Conservation (phyloP, 768 basidiomycete genomes). For the Collybia sordida region DNA sequence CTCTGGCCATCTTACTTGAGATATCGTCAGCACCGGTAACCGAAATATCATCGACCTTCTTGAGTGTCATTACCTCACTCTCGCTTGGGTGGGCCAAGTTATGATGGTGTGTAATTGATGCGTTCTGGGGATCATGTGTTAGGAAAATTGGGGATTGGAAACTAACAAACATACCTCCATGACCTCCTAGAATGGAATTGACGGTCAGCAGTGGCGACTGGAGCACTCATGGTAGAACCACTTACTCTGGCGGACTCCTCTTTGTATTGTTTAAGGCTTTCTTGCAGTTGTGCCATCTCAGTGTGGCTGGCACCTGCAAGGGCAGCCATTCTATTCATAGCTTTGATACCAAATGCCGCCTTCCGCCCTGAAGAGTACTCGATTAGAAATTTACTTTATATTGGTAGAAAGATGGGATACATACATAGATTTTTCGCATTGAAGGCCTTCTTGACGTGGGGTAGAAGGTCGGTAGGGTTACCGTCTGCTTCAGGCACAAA, state of each 20-base stretch:
- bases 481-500: constrained; percentile 64
- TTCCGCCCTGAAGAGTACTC: constrained; percentile 65
- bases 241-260: constrained; percentile 69
- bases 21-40: constrained; percentile 22
- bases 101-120: constrained; percentile 50
- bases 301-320: constrained; percentile 43
- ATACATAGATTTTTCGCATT: constrained; percentile 84
- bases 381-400: constrained; percentile 7
- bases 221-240: not conserved
- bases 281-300: constrained; percentile 50
- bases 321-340: constrained; percentile 76
- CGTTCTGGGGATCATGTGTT: constrained; percentile 26
- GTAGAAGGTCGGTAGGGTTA: constrained; percentile 80
- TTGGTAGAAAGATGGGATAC: constrained; percentile 25
- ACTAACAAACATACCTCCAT: constrained; percentile 22
- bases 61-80: constrained; percentile 7
- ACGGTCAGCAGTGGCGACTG: not conserved
- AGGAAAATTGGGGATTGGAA: not conserved
- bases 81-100: constrained; percentile 21
- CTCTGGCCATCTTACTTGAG: constrained; percentile 26
- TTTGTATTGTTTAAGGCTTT: constrained; percentile 68
- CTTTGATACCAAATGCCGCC: constrained; percentile 84
- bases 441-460: constrained; percentile 87
- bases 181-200: constrained; percentile 27
- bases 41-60: constrained; percentile 22